Evolutionary conservation across 805 yeast genomes (phyloP).

Genomic region (Pichia deserticola): DNA sequence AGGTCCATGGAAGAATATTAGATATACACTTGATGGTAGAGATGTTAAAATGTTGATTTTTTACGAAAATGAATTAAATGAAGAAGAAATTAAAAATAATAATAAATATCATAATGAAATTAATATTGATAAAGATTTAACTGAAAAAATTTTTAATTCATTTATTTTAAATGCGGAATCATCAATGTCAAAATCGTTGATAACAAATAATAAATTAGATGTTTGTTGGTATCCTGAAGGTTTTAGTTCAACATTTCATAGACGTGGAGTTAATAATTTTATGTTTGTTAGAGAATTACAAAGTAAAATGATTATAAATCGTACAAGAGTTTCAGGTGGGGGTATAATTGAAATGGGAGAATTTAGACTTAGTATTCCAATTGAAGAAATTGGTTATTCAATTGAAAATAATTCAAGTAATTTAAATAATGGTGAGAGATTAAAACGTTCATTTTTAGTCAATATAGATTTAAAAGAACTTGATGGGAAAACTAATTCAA

Average conservation of each 20-base stretch:
- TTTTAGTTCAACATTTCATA: constrained; percentile 42
- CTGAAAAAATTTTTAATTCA: background rate
- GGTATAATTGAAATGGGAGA: constrained; percentile 32
- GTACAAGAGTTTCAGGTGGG: constrained; percentile 23
- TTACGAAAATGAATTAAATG: constrained; percentile 15
- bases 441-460: constrained; percentile 34
- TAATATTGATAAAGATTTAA: background rate
- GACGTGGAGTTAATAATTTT: constrained; percentile 40
- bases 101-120: background rate
- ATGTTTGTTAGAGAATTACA: constrained; percentile 46
- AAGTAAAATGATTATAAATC: constrained; percentile 37
- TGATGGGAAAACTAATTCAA: constrained; percentile 24
- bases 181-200: constrained; percentile 11
- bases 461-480: constrained; percentile 36
- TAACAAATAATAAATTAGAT: constrained; percentile 15
- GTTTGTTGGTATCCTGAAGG: constrained; percentile 39
- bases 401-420: constrained; percentile 19
- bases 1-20: constrained; percentile 11
- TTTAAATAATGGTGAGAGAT: constrained; percentile 8
- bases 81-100: background rate
- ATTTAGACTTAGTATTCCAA: constrained; percentile 35
- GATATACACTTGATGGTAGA: constrained; percentile 14
- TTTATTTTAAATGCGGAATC: background rate
- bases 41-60: constrained; percentile 28
- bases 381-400: constrained; percentile 26